phyloP scores from a whole-genome alignment of 78 protist genomes.

The Emiliania huxleyi region DNA sequence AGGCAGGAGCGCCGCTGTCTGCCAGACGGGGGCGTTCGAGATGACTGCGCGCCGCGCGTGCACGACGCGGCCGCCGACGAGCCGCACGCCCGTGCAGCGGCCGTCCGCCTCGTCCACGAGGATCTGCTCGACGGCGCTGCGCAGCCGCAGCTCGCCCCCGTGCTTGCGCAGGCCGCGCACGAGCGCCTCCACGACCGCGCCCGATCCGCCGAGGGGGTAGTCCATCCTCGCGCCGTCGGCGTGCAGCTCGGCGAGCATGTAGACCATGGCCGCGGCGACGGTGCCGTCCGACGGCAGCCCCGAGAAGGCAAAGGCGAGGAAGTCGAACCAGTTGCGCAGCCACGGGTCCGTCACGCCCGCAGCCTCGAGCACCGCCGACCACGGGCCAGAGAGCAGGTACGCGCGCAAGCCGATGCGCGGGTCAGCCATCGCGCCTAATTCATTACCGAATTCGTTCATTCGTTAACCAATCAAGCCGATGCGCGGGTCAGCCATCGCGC shows the following conservation, averaged over 20 bases:
- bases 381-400: neutral
- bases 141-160: conserved; percentile 9
- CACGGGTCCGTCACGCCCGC: neutral
- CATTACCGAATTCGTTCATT: no score
- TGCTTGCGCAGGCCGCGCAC: neutral
- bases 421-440: neutral
- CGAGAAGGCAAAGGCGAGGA: conserved; percentile 39
- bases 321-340: conserved; percentile 33
- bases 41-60: neutral
- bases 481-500: neutral
- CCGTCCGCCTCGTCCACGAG: neutral
- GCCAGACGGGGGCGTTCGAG: conserved; percentile 37
- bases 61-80: neutral
- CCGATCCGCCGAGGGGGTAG: neutral
- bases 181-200: conserved; percentile 35
- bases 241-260: neutral
- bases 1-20: conserved; percentile 37
- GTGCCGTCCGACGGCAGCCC: conserved; percentile 42
- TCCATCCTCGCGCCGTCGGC: neutral
- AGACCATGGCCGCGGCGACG: conserved; percentile 28
- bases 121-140: neutral
- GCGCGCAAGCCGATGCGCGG: neutral
- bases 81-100: neutral
- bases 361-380: neutral
- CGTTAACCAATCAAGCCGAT: neutral